Evolutionary conservation across 805 yeast species (phyloP).

Genomic region (Myxozyma kluyveri): DNA sequence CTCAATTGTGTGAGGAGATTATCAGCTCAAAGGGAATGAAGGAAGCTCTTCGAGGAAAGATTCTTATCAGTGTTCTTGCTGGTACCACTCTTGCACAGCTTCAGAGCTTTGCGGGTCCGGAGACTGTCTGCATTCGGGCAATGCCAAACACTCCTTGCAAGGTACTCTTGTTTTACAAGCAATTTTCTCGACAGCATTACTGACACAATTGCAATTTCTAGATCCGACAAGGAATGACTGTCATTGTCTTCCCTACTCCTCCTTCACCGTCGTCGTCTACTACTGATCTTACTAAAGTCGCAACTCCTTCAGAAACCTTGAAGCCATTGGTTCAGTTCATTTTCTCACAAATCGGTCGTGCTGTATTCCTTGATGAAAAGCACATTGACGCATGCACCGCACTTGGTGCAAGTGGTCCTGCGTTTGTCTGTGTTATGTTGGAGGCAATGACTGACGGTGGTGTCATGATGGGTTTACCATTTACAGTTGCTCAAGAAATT

Average conservation of each 20-base stretch:
- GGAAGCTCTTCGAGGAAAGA: constrained; percentile 48
- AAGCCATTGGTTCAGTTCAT: constrained; percentile 42
- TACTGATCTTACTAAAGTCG: not conserved
- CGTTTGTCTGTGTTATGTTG: constrained; percentile 82
- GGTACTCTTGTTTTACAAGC: constrained; percentile 6
- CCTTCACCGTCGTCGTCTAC: constrained; percentile 25
- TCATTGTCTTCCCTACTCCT: constrained; percentile 66
- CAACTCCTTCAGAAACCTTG: constrained; percentile 34
- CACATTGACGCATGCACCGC: constrained; percentile 97
- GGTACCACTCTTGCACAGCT: constrained; percentile 85
- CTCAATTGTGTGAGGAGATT: constrained; percentile 67
- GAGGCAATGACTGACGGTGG: constrained; percentile 95
- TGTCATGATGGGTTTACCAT: constrained; percentile 88
- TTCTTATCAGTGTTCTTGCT: constrained; percentile 81
- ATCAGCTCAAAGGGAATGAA: constrained; percentile 39
- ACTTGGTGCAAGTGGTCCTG: constrained; percentile 94
- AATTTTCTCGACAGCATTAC: not conserved
- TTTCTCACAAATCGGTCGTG: constrained; percentile 44
- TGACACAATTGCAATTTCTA: constrained; percentile 46
- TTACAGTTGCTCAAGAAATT: constrained; percentile 72
- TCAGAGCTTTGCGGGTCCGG: constrained; percentile 41
- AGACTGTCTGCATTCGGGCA: constrained; percentile 70
- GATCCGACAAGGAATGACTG: constrained; percentile 91
- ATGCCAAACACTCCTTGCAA: constrained; percentile 89
- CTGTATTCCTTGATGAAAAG: constrained; percentile 56